Percentiles rank a stretch among this genome's conserved stretches.
Evolutionary conservation across 2,329 filamentous ascomycete species (phyloP).

Genomic region (Scorias spongiosa): DNA sequence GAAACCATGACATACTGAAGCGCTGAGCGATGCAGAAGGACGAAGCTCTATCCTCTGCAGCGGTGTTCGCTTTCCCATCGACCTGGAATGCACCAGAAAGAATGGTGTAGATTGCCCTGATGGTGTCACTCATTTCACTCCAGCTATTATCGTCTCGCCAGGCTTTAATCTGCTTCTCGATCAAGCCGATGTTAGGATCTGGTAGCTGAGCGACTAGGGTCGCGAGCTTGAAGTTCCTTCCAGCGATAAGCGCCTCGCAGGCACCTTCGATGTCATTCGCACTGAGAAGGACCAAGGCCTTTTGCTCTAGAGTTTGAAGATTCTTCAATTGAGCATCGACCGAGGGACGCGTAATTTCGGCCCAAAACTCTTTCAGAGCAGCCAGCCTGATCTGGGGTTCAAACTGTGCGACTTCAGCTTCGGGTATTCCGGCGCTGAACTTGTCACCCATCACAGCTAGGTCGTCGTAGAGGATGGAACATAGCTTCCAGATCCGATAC

Average conservation of each 20-base stretch:
- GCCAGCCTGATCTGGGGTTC: constrained; percentile 33
- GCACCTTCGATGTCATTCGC: constrained; percentile 69
- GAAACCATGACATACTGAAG: constrained; percentile 83
- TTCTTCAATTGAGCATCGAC: constrained; percentile 35
- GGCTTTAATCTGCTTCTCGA: constrained; percentile 63
- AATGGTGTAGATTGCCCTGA: constrained; percentile 80
- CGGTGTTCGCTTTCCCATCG: constrained; percentile 56
- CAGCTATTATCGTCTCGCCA: constrained; percentile 76
- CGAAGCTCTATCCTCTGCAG: constrained; percentile 63
- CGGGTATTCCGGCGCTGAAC: constrained; percentile 24
- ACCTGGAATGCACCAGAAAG: constrained; percentile 79
- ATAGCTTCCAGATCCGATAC: constrained; percentile 68
- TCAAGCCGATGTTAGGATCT: constrained; percentile 52
- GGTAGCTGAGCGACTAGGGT: constrained; percentile 74
- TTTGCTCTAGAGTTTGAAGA: constrained; percentile 58
- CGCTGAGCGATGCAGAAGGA: constrained; percentile 70
- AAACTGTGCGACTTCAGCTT: constrained; percentile 27
- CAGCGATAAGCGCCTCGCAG: constrained; percentile 61
- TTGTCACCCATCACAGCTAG: constrained; percentile 19
- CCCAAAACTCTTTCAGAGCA: constrained; percentile 54
- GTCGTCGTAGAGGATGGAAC: constrained; percentile 76
- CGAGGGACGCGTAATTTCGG: constrained; percentile 24
- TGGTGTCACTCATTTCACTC: constrained; percentile 70
- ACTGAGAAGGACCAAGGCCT: constrained; percentile 65
- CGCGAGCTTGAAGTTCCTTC: constrained; percentile 68